These are phyloP conservation scores for Rhodotorula sp. DNA, from an alignment of 1,284 basidiomycete genomes.

Conservation along the genomic window DNA sequence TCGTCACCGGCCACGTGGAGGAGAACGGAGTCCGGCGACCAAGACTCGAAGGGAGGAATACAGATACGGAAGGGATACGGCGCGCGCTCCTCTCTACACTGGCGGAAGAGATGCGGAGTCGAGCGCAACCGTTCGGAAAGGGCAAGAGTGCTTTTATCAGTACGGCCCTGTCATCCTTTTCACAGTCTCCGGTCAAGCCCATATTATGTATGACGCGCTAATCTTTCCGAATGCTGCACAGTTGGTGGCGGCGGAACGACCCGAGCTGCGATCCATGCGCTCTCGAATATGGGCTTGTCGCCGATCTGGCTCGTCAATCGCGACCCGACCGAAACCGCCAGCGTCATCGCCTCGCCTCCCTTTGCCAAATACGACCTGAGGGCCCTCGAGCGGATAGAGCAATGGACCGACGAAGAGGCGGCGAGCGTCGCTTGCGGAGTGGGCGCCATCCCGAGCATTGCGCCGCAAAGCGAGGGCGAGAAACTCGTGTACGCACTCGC, in stretches of 20 bases:
- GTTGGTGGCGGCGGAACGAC: conserved; percentile 91
- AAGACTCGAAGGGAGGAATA: conserved; percentile 78
- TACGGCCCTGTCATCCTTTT: background rate
- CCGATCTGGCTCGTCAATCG: conserved; percentile 81
- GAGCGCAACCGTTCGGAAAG: conserved; percentile 18
- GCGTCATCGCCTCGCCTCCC: conserved; percentile 13
- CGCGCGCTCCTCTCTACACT: conserved; percentile 51
- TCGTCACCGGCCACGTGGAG: conserved; percentile 47
- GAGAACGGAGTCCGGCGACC: conserved; percentile 48
- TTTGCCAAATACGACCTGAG: conserved; percentile 27
- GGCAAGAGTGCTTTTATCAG: conserved; percentile 26
- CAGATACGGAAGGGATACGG: conserved; percentile 83
- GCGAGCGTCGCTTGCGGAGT: conserved; percentile 33
- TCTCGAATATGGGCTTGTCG: conserved; percentile 65
- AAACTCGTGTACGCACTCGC: conserved; percentile 46
- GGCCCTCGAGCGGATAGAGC: conserved; percentile 15
- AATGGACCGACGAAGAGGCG: conserved; percentile 19
- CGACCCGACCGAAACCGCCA: conserved; percentile 65
- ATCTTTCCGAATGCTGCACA: conserved; percentile 49
- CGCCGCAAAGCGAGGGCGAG: conserved; percentile 44
- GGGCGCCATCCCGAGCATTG: conserved; percentile 47
- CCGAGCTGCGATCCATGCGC: conserved; percentile 84
- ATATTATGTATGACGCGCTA: too few species aligned
- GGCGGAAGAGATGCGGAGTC: background rate
- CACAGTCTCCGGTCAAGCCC: fast-evolving